A percentile compares a stretch with the other conserved stretches of the same genome.
Conservation (phyloP, 2,329 filamentous ascomycete genomes). For the Paraphaeosphaeria minitans region DNA sequence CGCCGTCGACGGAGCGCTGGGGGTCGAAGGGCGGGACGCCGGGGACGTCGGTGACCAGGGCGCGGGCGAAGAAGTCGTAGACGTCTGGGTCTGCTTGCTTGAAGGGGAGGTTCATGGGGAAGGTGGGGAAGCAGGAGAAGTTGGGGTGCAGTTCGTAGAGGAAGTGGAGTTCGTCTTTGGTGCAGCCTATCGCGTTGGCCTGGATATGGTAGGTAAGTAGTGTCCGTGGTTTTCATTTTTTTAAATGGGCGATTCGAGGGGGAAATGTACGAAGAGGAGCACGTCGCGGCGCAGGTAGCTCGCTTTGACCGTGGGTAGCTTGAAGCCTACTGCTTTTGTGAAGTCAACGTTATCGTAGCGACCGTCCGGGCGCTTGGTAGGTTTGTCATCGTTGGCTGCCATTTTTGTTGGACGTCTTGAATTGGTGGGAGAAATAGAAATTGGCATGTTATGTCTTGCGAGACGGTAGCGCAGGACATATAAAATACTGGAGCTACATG, state of each 20-base stretch:
- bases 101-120: conserved; percentile 53
- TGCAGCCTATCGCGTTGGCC: conserved; percentile 50
- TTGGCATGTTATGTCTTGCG: background rate
- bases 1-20: conserved; percentile 50
- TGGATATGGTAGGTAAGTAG: conserved; percentile 19
- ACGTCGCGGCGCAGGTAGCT: conserved; percentile 54
- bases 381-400: conserved; percentile 26
- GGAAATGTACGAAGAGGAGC: conserved; percentile 45
- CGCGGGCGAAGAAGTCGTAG: conserved; percentile 50
- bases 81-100: conserved; percentile 55
- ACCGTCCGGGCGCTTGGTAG: conserved; percentile 46
- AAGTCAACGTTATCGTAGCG: conserved; percentile 53
- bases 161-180: conserved; percentile 51
- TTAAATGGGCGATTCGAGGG: background rate
- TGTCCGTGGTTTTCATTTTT: no score
- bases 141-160: conserved; percentile 53
- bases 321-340: conserved; percentile 46
- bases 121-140: conserved; percentile 56
- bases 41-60: conserved; percentile 43
- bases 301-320: conserved; percentile 47
- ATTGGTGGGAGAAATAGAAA: background rate
- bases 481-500: background rate
- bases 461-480: background rate
- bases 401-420: conserved; percentile 5
- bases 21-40: conserved; percentile 51